These are phyloP conservation scores for Amanita fuliginea DNA, from an alignment of 768 basidiomycete genomes.

Conservation along the genomic window DNA sequence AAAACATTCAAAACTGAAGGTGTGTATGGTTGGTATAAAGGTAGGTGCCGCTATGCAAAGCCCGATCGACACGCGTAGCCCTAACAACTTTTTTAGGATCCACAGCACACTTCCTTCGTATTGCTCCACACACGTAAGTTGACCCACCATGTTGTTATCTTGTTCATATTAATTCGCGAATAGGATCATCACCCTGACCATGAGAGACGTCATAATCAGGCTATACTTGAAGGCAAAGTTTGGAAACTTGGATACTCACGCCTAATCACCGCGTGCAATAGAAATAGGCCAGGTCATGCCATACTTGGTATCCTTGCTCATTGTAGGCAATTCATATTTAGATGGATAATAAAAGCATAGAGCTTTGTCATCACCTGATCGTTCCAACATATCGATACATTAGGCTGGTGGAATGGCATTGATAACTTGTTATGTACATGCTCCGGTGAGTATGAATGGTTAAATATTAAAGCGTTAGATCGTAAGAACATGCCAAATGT, in stretches of 20 bases:
- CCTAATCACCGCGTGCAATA: not conserved
- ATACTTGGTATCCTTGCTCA: not conserved
- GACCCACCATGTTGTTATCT: not conserved
- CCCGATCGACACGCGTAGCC: not conserved
- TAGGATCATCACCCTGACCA: conserved; percentile 85
- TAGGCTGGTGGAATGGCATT: too few species aligned
- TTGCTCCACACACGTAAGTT: conserved; percentile 82
- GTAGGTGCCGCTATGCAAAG: conserved; percentile 18
- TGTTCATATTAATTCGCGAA: conserved; percentile 2
- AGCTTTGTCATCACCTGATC: not conserved
- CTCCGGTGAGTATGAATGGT: not conserved
- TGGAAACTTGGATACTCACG: not conserved
- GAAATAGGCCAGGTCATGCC: not conserved
- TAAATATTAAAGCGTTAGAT: not conserved
- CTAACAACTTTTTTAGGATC: conserved; percentile 42
- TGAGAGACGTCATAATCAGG: conserved; percentile 69
- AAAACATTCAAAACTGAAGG: conserved; percentile 92
- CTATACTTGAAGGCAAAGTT: conserved; percentile 40
- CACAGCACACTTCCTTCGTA: conserved; percentile 87
- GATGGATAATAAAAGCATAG: not conserved
- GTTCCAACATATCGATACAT: not conserved
- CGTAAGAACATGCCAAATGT: not conserved
- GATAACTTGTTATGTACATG: not conserved
- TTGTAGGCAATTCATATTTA: not conserved
- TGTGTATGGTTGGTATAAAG: conserved; percentile 92